Base-by-base conservation (phyloP, 768 basidiomycete genomes). In the Lepiota subincarnata region DNA sequence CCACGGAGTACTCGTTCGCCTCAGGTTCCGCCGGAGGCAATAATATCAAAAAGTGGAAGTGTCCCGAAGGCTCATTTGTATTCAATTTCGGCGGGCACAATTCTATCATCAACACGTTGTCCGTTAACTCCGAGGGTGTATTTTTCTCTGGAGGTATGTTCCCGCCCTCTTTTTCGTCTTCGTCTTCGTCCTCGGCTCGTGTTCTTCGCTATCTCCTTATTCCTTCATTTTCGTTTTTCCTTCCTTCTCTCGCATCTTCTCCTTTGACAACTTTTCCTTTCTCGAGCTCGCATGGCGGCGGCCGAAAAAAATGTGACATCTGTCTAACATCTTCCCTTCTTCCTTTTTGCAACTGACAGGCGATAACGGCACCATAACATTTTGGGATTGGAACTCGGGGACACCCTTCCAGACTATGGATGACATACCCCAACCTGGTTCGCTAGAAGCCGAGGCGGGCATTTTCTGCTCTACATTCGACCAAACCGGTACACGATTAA, bases 41-140 rank as follows among this genome's bases (percentile, higher is more conserved):
- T 75, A 98, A 98, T 69, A 98, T 99, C 74, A 99, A 99, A 67
- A 98, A 98, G 68, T 99, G 96, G 96, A 97, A 96, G 63, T 98
- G 93, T 62, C 97, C 97, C 4, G 92, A 98, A 58, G 97, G 97
- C 42, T 69, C 83, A 2, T 98, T 99, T 59, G 96, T 98, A 2
- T 92, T 89, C 78, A 99, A 98, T 71, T 97, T 98, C 68, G 76
- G 83, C 40, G 97, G 97, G 0, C 97, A 98, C 68, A 93, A 97
- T 57, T 92, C 95, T 1, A 98, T 98, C 70, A 92, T 99, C 77
- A 99, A 99, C 69, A 94, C 93, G 5, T 64, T 98, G 53, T 85
- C 87, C 10, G 90, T 98, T 60, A 99, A 98, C 62, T 76, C 89
- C 34, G 97, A 99, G 58, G 95, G 96, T 36, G 97, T 98, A 31